Base-by-base conservation (phyloP, 495 filamentous ascomycete species). In the Hyphodiscus hymeniophilus region DNA sequence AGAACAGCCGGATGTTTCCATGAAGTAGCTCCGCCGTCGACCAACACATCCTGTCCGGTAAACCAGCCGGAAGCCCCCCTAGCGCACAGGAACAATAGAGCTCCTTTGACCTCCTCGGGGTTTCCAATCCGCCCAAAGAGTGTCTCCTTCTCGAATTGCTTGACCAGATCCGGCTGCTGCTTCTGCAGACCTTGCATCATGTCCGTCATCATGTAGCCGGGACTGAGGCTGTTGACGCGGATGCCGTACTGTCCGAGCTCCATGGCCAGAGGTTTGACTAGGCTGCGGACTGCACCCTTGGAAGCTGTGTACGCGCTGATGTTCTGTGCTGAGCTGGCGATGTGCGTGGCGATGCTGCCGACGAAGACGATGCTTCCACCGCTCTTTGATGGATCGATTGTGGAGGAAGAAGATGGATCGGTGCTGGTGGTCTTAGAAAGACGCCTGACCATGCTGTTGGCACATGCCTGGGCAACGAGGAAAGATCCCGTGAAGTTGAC, bases 251-350 rank as follows among this genome's bases (percentile, higher is more conserved):
- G 63, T 3, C 81, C 76, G 87, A 87, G 94, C 63, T 92, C 86
- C 50, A 94, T 94, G 21, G 81, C 82, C 32, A 95, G 71, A 13
- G 82, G 79, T 61, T 94, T 94, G 30, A 88, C 94, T 46, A 95
- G 62, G 64, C 91, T 85, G 17, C 77, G 77, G 2, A 95, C 77
- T 3, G 83, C 90, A 21, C 86, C 89, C 64, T 95, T 95, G 54
- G 78, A 80, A 0, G 90, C 89, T n/a, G 87, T 83, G 63, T 95
- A 95, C 2, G 41, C 7, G 7, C 7, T 7, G 7, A 32, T 32
- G 13, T 32, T 32, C 30, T 32, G 30, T 13, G 13, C 30, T 13
- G 30, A 7, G 30, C 7, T 32, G 7, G 30, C 7, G 30, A 32
- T 32, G 30, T 32, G 42, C 10, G 52, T 34, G 0, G 43, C 7